Evolutionary conservation across 176 grass and related monocot species (phyloP), one percentile per base, ranked within the genome.

Genomic region (Aegilops sharonensis): DNA sequence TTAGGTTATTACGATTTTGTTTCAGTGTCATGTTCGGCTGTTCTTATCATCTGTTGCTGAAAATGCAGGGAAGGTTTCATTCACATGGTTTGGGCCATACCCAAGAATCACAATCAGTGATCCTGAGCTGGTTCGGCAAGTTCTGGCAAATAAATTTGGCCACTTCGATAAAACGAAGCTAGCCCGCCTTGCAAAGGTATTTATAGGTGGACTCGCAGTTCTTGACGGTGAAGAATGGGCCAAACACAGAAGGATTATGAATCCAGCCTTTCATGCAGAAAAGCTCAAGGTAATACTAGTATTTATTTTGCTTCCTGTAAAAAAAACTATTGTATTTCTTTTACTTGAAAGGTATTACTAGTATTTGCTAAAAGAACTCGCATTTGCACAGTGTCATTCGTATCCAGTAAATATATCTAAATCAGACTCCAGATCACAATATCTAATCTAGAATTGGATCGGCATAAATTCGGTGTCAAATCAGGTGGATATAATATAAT

Each of bases 171-270:
- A 87, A 17, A 34, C 85, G 11, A 40, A 40, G 6, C 5, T 54
- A n/a, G 31, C 17, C 50, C 82, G 56, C 3, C 21, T 78, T 3
- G 4, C 0, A 0, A 72, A 8, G 65, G n/a, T 88, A 4, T 32
- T 93, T 4, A 3, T 47, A n/a, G 57, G 75, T n/a, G 94, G 91
- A 36, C 62, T 96, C 15, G 39, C 29, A 1, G 20, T 35, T 43
- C 76, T 90, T 59, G 82, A 93, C 11, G 89, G 87, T 37, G 81
- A 93, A 48, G 78, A 97, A 89, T 97, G 89, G 94, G 87, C 14
- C n/a, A 94, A 88, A 9, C 89, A 89, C 30, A 85, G 89, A 45
- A 89, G 76, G 68, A 94, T 97, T 29, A 75, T 97, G 74, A 97
- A 92, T 66, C 89, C 89, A 39, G 91, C 91, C 35, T 97, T 97